Evolutionary conservation across 1,284 basidiomycete genomes (phyloP).

Genomic region (Cryptococcus wingfieldii): DNA sequence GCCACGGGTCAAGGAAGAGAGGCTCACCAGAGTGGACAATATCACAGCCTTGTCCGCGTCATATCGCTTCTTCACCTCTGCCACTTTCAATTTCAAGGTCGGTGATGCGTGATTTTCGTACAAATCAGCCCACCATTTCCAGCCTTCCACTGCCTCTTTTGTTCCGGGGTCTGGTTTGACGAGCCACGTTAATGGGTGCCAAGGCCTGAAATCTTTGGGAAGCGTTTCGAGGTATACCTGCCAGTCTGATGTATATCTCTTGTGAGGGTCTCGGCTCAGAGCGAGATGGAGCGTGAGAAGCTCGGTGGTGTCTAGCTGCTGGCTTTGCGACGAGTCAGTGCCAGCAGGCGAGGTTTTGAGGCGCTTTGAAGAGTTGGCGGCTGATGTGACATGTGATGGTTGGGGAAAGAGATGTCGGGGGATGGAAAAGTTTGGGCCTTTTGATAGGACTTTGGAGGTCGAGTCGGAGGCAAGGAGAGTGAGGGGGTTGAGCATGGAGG

Average conservation of each 20-base stretch:
- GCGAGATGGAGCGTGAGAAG: slow-evolving; percentile 61
- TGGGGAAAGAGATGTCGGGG: slow-evolving; percentile 34
- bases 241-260: slow-evolving; percentile 57
- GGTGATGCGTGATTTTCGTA: slow-evolving; percentile 52
- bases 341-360: not conserved
- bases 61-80: slow-evolving; percentile 56
- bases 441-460: not conserved
- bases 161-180: slow-evolving; percentile 37
- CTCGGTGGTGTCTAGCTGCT: slow-evolving; percentile 52
- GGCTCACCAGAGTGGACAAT: slow-evolving; percentile 47
- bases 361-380: slow-evolving; percentile 4
- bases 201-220: slow-evolving; percentile 60
- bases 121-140: slow-evolving; percentile 25
- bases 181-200: slow-evolving; percentile 73
- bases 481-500: slow-evolving; percentile 64
- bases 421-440: slow-evolving; percentile 22
- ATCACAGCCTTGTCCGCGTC: slow-evolving; percentile 56
- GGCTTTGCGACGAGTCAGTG: slow-evolving; percentile 34
- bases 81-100: slow-evolving; percentile 54
- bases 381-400: not conserved
- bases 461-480: slow-evolving; percentile 52
- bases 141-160: slow-evolving; percentile 2
- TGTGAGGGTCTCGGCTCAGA: slow-evolving; percentile 44
- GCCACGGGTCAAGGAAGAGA: not conserved
- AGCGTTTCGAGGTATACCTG: slow-evolving; percentile 70